Conservation (phyloP, 176 grass and related monocot genomes). For the Paspalum vaginatum region DNA sequence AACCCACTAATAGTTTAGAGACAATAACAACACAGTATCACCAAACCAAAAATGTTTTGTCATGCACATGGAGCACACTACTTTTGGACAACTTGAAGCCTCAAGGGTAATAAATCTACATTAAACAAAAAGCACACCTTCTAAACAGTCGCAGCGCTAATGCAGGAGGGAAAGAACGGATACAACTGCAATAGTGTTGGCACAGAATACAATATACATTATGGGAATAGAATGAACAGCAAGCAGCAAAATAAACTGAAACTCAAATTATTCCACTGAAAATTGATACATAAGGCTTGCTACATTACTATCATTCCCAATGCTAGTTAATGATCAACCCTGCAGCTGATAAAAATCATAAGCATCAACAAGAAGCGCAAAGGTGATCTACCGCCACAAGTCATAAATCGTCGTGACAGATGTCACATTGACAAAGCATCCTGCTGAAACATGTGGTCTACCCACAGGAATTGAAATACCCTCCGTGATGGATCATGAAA, state of each 20-base stretch:
- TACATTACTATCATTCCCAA: neutral
- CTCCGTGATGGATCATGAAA: neutral
- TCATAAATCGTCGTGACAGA: neutral
- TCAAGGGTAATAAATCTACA: neutral
- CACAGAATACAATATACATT: neutral
- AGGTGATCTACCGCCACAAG: neutral
- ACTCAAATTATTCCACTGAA: neutral
- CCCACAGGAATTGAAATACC: neutral
- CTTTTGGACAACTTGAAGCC: neutral
- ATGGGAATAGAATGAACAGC: neutral
- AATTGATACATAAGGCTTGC: neutral
- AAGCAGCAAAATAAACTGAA: conserved; percentile 9
- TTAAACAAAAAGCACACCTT: neutral
- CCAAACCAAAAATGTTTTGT: neutral
- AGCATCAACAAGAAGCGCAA: conserved; percentile 24
- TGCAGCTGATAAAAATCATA: neutral
- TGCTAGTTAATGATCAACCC: neutral
- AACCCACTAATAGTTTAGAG: neutral
- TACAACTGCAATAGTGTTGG: neutral
- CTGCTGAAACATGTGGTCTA: neutral
- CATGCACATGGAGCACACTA: neutral
- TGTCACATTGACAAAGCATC: neutral
- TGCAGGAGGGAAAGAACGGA: neutral
- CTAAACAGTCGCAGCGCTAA: neutral
- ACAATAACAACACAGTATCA: neutral